Evolutionary conservation across 345 rosid species (phyloP).

Genomic region (Moricandia moricandioides): DNA sequence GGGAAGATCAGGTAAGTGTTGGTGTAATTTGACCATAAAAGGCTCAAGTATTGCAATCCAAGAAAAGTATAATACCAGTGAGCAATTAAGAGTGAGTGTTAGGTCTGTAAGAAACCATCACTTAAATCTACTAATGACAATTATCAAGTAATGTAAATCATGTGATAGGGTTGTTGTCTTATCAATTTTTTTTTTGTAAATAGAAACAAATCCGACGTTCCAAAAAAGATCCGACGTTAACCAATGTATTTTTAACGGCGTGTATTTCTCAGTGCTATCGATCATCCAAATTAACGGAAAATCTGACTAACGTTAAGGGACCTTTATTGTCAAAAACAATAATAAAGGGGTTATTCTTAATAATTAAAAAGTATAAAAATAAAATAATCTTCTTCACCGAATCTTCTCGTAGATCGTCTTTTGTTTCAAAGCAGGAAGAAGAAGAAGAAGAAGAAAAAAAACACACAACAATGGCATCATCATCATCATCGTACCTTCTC

Average conservation of each 20-base stretch:
- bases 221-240: neutral
- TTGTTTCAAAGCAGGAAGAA: slow-evolving; percentile 10
- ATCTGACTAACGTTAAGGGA: neutral
- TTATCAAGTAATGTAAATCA: no score
- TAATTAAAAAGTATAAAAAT: neutral
- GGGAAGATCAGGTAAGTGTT: slow-evolving; percentile 18
- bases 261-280: neutral
- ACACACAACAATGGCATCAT: slow-evolving; percentile 34
- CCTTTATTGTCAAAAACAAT: neutral
- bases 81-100: slow-evolving; percentile 36
- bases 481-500: slow-evolving; percentile 19
- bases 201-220: neutral
- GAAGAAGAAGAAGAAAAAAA: slow-evolving; percentile 1
- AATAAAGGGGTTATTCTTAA: neutral
- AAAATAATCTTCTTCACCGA: neutral
- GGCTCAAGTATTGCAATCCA: slow-evolving; percentile 53
- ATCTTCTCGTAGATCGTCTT: slow-evolving; percentile 3
- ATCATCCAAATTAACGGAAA: neutral
- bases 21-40: slow-evolving; percentile 56
- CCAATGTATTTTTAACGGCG: neutral
- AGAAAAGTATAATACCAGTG: slow-evolving; percentile 20
- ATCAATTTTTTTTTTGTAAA: neutral
- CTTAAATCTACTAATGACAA: no score
- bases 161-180: no score
- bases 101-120: slow-evolving; percentile 22